phyloP scores from a whole-genome alignment of 805 yeast species.

The Metschnikowia santaceciliae region DNA sequence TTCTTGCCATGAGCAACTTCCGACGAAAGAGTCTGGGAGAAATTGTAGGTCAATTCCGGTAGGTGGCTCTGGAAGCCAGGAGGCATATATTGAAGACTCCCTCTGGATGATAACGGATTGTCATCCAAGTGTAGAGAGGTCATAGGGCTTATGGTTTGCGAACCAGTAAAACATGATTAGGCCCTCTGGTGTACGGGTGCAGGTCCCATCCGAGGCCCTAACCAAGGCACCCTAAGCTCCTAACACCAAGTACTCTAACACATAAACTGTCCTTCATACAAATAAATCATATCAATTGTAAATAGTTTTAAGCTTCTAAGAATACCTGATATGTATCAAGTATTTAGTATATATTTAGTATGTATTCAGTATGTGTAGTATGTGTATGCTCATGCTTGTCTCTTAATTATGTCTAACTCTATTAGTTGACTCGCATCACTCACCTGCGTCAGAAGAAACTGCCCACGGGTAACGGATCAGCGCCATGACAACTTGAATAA shows the following conservation, averaged over 20 bases:
- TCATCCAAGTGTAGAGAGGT: background rate
- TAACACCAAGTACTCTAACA: too few species aligned
- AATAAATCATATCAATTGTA: too few species aligned
- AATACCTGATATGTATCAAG: too few species aligned
- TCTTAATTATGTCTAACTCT: background rate
- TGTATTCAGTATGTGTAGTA: too few species aligned
- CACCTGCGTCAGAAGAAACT: background rate
- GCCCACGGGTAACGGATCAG: too few species aligned
- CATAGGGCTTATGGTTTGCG: background rate
- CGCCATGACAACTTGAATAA: too few species aligned
- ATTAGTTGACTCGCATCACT: background rate
- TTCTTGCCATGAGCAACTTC: background rate
- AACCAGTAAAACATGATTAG: background rate
- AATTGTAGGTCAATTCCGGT: background rate
- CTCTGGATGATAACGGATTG: slow-evolving; percentile 6
- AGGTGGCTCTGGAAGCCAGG: background rate
- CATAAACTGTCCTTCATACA: too few species aligned
- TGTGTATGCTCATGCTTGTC: too few species aligned
- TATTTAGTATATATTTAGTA: too few species aligned
- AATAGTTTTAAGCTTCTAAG: too few species aligned
- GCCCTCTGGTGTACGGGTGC: background rate
- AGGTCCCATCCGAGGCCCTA: too few species aligned
- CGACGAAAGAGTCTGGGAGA: background rate
- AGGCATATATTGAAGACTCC: slow-evolving; percentile 7
- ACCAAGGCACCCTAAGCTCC: too few species aligned